These are phyloP conservation scores for Quercus dentata DNA, from an alignment of 306 rosid genomes.

Conservation along the genomic window DNA sequence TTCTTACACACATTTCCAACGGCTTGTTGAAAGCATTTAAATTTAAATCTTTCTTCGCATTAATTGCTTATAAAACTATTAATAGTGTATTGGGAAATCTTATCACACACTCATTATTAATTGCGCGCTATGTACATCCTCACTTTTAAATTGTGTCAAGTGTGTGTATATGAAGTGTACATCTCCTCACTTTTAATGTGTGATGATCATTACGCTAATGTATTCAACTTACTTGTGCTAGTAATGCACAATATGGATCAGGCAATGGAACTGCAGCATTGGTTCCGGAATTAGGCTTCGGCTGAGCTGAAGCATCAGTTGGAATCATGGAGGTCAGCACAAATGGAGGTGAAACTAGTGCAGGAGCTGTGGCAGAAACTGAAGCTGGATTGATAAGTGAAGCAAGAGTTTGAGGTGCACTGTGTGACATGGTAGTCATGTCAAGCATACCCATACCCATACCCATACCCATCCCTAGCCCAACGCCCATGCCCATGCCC, in stretches of 20 bases:
- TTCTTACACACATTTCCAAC: too few species aligned
- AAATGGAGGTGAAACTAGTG: constrained; percentile 26
- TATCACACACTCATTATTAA: too few species aligned
- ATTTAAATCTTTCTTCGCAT: too few species aligned
- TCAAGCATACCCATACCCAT: constrained; percentile 45
- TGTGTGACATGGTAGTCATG: constrained; percentile 17
- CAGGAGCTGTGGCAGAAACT: constrained; percentile 13
- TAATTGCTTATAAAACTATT: too few species aligned
- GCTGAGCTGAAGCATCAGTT: constrained; percentile 11
- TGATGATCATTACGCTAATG: too few species aligned
- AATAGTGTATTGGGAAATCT: too few species aligned
- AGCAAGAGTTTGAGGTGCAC: constrained; percentile 22
- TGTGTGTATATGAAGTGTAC: too few species aligned
- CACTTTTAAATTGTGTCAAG: too few species aligned
- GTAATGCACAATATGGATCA: constrained; percentile 31
- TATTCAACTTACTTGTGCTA: constrained; percentile 43
- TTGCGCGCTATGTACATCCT: too few species aligned
- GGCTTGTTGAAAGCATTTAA: too few species aligned
- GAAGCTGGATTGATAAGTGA: constrained; percentile 15
- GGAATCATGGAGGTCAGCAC: constrained; percentile 33
- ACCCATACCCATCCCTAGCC: constrained; percentile 38
- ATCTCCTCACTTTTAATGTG: too few species aligned
- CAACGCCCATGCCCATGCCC: constrained; percentile 23
- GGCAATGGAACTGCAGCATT: constrained; percentile 22
- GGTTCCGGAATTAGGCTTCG: constrained; percentile 24